phyloP scores from a whole-genome alignment of 495 filamentous ascomycete genomes.

The Neurospora pannonica region DNA sequence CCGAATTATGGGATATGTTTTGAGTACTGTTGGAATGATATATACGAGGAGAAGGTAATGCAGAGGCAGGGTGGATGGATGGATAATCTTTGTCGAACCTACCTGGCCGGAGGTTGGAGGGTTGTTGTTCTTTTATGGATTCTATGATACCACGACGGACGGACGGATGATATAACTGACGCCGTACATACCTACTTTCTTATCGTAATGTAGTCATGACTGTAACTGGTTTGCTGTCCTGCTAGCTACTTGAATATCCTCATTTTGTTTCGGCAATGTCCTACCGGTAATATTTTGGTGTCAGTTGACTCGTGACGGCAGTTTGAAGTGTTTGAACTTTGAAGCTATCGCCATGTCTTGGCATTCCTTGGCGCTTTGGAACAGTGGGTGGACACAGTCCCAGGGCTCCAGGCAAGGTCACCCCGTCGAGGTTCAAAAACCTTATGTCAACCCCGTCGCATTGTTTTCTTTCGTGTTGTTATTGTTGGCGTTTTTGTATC shows the following conservation, averaged over 20 bases:
- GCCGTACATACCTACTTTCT: background rate
- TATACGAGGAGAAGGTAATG: background rate
- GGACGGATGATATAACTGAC: background rate
- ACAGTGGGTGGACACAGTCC: slow-evolving; percentile 35
- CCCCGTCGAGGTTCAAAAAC: background rate
- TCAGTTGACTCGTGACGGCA: background rate
- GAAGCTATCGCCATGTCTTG: background rate
- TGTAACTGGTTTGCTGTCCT: background rate
- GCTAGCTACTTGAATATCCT: no score
- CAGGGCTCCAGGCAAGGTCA: slow-evolving; percentile 47
- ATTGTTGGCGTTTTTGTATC: no score
- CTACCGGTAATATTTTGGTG: background rate
- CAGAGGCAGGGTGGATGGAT: background rate
- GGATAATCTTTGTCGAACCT: background rate
- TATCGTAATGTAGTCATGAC: background rate
- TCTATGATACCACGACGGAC: background rate
- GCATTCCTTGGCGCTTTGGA: background rate
- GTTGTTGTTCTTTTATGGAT: background rate
- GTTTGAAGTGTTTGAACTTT: background rate
- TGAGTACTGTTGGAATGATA: background rate
- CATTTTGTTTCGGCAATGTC: accelerated
- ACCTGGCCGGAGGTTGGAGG: background rate
- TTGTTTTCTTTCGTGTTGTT: no score
- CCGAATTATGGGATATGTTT: background rate
- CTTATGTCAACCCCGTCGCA: background rate